A percentile compares a stretch with the other conserved stretches of the same genome.
Evolutionary conservation across 2,329 filamentous ascomycete genomes (phyloP).

Genomic region (Coniochaeta ligniaria): DNA sequence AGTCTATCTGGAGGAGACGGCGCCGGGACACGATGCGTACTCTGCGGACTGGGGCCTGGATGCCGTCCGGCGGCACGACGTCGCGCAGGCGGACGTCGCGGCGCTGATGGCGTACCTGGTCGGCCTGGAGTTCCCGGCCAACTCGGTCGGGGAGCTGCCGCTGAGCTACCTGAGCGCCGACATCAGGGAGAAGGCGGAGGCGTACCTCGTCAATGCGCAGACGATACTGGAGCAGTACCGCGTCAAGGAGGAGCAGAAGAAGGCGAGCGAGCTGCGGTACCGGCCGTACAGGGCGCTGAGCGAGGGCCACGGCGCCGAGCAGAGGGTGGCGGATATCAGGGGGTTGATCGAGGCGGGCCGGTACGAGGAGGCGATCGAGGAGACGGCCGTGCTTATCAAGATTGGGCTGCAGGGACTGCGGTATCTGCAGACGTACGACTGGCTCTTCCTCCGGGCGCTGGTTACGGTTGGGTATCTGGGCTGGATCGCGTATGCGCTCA

Average conservation of each 20-base stretch:
- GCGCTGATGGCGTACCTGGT: conserved; percentile 91
- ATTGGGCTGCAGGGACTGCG: conserved; percentile 74
- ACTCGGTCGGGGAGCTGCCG: conserved; percentile 90
- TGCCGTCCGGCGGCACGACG: conserved; percentile 77
- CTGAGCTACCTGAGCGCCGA: conserved; percentile 71
- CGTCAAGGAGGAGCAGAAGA: conserved; percentile 86
- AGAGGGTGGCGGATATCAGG: conserved; percentile 61
- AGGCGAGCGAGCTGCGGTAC: conserved; percentile 67
- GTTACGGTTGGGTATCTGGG: conserved; percentile 88
- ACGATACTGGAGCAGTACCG: conserved; percentile 93
- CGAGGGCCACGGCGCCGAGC: conserved; percentile 54
- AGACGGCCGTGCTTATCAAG: conserved; percentile 70
- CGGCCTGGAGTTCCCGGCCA: conserved; percentile 85
- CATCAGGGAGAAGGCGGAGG: conserved; percentile 72
- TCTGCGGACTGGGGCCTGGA: conserved; percentile 85
- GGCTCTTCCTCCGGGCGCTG: conserved; percentile 85
- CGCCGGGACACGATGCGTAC: conserved; percentile 83
- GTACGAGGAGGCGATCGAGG: conserved; percentile 70
- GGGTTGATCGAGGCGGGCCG: conserved; percentile 57
- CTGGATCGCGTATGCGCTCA: conserved; percentile 90
- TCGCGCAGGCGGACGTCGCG: conserved; percentile 88
- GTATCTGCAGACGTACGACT: conserved; percentile 97
- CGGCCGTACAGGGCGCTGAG: conserved; percentile 67
- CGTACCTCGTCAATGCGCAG: conserved; percentile 75
- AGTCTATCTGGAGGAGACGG: conserved; percentile 43